Base-by-base conservation (phyloP, 2,329 filamentous ascomycete genomes). In the Exophiala phaeomuriformis region DNA sequence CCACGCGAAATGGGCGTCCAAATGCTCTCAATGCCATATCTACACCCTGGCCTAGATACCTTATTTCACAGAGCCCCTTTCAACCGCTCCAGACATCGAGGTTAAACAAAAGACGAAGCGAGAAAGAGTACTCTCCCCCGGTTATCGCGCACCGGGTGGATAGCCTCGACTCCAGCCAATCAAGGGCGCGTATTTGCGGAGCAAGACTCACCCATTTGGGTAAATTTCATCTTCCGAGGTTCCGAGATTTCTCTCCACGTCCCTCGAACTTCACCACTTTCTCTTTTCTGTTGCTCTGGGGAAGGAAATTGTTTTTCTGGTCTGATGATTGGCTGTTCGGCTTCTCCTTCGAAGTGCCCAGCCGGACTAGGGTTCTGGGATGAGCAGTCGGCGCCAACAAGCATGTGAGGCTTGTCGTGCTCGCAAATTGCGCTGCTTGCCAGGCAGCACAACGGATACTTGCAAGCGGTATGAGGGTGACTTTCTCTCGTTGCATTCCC, bases 331-430 rank as follows among this genome's bases (percentile, higher is more conserved):
- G 19, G 19, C 19, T 19, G 19, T 19, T 19, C 19, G 19, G 19
- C 19, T 19, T 19, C 19, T 19, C 19, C 19, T 19, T 19, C 19
- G 19, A 19, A 19, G 19, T 19, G 19, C 19, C 19, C 19, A 19
- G 19, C 19, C 19, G 19, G 19, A 19, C 19, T 19, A 19, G 19
- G 19, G 19, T 19, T 19, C 9, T 12, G 47, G 31, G 10, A 56
- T 59, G 56, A 53, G 33, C 39, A 12, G 28, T 33, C 47, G 53
- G 12, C 46, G 39, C 28, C 32, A 47, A 39, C 56, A 55, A 36
- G 56, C 56, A 8, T 59, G 56, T 41, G 53, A 59, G 29, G 36
- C 50, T 19, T 59, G 56, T 45, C 49, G 53, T 7, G 51, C 48
- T 31, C 50, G 56, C 7, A 59, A 59, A 19, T 59, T 45, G 19